Evolutionary conservation across 2,329 filamentous ascomycete species (phyloP), one percentile per base, ranked within the genome.

Genomic region (Helotiales sp.): DNA sequence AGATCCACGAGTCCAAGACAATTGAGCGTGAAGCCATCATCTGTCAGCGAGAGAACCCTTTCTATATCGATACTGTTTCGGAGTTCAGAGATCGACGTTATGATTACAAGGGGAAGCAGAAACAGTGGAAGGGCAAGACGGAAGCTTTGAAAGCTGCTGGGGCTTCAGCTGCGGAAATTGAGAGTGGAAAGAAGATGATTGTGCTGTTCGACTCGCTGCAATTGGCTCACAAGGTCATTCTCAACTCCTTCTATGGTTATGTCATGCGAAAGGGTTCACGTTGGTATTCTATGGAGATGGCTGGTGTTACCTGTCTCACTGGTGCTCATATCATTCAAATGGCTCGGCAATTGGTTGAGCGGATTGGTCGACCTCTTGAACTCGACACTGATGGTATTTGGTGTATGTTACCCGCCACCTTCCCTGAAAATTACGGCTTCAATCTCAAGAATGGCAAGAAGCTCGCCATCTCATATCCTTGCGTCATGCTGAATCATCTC

Each of bases 271-370:
- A 99, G 78, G 96, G 96, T 37, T 99, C 96, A 43, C 89, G 96
- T 64, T 99, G 96, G 96, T 99, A 99, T 78, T 99, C 96, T 20
- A 90, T 99, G 87, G 96, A 99, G 78, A 99, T 99, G 96, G 96
- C 96, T 17, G 96, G 96, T 74, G 96, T 99, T 4, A 99, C 96
- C 49, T 99, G 96, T 81, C 83, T 99, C 78, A 99, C 96, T 1
- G 96, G 96, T 69, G 96, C 96, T 34, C 92, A 90, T 49, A 99
- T 99, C 77, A 99, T 99, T 78, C 96, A 99, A 77, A 89, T 99
- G 86, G 96, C 96, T 20, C 89, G 95, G 76, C 91, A 96, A 74
- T 86, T 99, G 1, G 95, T 99, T 3, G 96, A 99, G 77, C 88
- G 96, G 7, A 92, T 99, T 43, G 96, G 96, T 26, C 87, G 96